Percentiles rank a stretch among this genome's conserved stretches.
phyloP scores from a whole-genome alignment of 148 eudicot species.

The Rhododendron griersonianum region DNA sequence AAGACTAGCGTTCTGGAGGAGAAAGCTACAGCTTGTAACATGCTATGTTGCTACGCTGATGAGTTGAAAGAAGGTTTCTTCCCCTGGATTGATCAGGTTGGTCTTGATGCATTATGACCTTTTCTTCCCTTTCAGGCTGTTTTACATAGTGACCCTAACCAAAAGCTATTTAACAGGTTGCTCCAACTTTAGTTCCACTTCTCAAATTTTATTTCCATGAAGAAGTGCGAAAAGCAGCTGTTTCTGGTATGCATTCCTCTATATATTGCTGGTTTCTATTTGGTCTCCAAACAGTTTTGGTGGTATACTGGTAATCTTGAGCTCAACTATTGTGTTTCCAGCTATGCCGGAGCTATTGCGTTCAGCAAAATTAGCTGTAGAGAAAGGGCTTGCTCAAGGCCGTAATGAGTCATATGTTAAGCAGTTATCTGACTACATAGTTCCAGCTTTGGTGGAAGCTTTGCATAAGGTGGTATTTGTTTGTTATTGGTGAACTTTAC shows the following conservation, averaged over 20 bases:
- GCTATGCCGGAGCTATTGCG: conserved; percentile 96
- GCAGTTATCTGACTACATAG: conserved; percentile 84
- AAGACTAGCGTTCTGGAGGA: conserved; percentile 98
- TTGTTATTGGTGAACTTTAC: conserved; percentile 1
- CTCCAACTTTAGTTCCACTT: conserved; percentile 90
- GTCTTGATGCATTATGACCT: conserved; percentile 5
- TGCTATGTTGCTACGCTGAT: conserved; percentile 97
- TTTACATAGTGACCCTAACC: not conserved
- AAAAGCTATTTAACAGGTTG: conserved; percentile 51
- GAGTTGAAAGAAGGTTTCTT: conserved; percentile 97
- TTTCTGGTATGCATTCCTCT: conserved; percentile 56
- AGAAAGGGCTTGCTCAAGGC: conserved; percentile 91
- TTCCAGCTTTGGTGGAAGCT: conserved; percentile 94
- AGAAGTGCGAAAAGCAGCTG: conserved; percentile 96
- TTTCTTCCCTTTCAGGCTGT: not conserved
- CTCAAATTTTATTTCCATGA: conserved; percentile 95
- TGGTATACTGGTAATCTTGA: conserved; percentile 11
- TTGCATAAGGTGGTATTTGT: conserved; percentile 65
- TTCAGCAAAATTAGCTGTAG: conserved; percentile 91
- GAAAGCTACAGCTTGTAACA: conserved; percentile 98
- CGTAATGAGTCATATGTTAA: conserved; percentile 83
- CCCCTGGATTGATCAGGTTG: conserved; percentile 99
- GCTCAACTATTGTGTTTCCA: conserved; percentile 25
- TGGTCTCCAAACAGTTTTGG: not conserved
- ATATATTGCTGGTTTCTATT: not conserved